Percentiles rank a stretch among this genome's conserved stretches.
phyloP scores from a whole-genome alignment of 345 rosid species.

The Murraya koenigii region DNA sequence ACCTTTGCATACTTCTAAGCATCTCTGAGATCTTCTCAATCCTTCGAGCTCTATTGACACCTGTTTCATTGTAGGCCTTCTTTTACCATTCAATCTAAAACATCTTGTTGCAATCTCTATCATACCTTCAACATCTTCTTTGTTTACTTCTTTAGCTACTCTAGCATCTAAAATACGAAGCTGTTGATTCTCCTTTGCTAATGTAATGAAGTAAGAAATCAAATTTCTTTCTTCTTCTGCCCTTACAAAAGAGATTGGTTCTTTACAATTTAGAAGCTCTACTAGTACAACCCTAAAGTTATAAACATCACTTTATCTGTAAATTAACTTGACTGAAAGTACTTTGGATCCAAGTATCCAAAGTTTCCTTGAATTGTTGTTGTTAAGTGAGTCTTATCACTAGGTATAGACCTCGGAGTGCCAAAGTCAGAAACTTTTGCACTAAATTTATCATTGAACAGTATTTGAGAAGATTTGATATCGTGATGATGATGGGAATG shows the following conservation, averaged over 20 bases:
- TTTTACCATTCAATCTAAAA: background rate
- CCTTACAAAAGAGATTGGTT: slow-evolving; percentile 13
- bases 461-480: slow-evolving; percentile 32
- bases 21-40: background rate
- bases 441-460: slow-evolving; percentile 19
- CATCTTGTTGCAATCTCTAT: background rate
- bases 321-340: slow-evolving; percentile 20
- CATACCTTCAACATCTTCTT: background rate
- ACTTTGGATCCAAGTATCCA: slow-evolving; percentile 24
- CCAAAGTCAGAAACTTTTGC: slow-evolving; percentile 20
- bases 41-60: slow-evolving; percentile 7
- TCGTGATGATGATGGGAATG: slow-evolving; percentile 33
- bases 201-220: background rate
- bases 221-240: background rate
- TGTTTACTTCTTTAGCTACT: background rate
- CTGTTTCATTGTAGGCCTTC: slow-evolving; percentile 5
- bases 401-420: slow-evolving; percentile 13
- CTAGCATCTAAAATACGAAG: background rate
- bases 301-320: slow-evolving; percentile 22
- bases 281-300: slow-evolving; percentile 18
- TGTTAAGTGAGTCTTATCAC: slow-evolving; percentile 23
- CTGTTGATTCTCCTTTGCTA: background rate
- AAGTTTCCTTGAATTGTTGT: slow-evolving; percentile 21
- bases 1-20: background rate
- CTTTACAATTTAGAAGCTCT: slow-evolving; percentile 16